A percentile compares a stretch with the other conserved stretches of the same genome.
Conservation (phyloP, 352 stramenopile genomes). For the Globisporangium megalacanthum region DNA sequence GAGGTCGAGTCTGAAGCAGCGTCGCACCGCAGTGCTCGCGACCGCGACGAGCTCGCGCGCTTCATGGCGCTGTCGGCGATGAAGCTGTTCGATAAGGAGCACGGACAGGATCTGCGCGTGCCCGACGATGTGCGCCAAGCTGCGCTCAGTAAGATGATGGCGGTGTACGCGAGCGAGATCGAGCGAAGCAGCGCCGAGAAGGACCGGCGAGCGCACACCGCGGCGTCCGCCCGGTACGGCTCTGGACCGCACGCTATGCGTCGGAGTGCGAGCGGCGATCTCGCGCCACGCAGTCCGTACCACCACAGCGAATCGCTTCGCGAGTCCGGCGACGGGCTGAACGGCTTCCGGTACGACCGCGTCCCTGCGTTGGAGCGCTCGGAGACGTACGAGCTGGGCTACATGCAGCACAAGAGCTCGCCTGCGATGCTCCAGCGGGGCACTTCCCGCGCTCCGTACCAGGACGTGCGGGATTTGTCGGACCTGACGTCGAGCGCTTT, state of each 20-base stretch:
- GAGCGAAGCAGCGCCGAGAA: slow-evolving; percentile 24
- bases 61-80: slow-evolving; percentile 72
- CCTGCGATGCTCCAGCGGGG: slow-evolving; percentile 1
- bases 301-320: background rate
- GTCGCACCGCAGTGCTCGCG: slow-evolving; percentile 3
- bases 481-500: slow-evolving; percentile 64
- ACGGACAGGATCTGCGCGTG: slow-evolving; percentile 33
- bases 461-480: slow-evolving; percentile 49
- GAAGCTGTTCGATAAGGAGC: slow-evolving; percentile 71
- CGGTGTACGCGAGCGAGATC: slow-evolving; percentile 72
- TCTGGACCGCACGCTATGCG: slow-evolving; percentile 6
- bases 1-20: too few species aligned
- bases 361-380: background rate
- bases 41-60: slow-evolving; percentile 38
- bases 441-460: slow-evolving; percentile 12
- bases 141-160: slow-evolving; percentile 69
- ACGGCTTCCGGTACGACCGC: background rate
- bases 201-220: slow-evolving; percentile 1
- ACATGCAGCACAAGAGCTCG: slow-evolving; percentile 11
- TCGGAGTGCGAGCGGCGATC: slow-evolving; percentile 7
- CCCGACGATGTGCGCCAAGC: slow-evolving; percentile 51
- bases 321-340: background rate
- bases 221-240: background rate
- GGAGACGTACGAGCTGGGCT: slow-evolving; percentile 2
- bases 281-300: background rate